These are phyloP conservation scores for Tricholoma matsutake DNA, from an alignment of 768 basidiomycete genomes.

Conservation along the genomic window DNA sequence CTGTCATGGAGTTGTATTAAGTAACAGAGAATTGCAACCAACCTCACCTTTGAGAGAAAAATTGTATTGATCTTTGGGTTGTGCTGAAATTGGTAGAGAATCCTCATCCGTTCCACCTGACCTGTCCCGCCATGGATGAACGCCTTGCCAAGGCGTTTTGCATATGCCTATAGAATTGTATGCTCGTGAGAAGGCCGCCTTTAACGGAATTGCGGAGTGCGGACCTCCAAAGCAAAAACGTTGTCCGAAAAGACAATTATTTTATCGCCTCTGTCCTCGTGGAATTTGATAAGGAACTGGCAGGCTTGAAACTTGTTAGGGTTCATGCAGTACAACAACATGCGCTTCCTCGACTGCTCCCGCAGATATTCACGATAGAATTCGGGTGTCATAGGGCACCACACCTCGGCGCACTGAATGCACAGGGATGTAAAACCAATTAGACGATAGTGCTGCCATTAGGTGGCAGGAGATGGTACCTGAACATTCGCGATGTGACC, in stretches of 20 bases:
- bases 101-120: slow-evolving; percentile 93
- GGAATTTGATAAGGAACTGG: slow-evolving; percentile 97
- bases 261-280: slow-evolving; percentile 97
- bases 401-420: slow-evolving; percentile 93
- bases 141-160: slow-evolving; percentile 87
- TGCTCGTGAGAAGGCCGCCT: background rate
- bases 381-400: slow-evolving; percentile 99
- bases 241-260: slow-evolving; percentile 99
- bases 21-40: slow-evolving; percentile 6
- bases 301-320: slow-evolving; percentile 99
- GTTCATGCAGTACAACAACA: slow-evolving; percentile 99
- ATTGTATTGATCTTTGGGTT: slow-evolving; percentile 96
- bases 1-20: slow-evolving; percentile 32
- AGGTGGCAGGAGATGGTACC: slow-evolving; percentile 40
- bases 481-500: slow-evolving; percentile 99
- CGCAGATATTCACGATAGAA: slow-evolving; percentile 97
- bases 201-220: background rate
- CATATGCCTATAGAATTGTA: slow-evolving; percentile 64
- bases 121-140: slow-evolving; percentile 97
- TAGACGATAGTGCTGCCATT: slow-evolving; percentile 2
- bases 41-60: slow-evolving; percentile 87
- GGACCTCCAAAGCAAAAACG: slow-evolving; percentile 93
- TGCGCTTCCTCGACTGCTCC: slow-evolving; percentile 89
- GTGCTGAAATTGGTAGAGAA: slow-evolving; percentile 93
- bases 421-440: slow-evolving; percentile 5